Conservation (phyloP, 768 basidiomycete genomes). For the Mycena haematopus region DNA sequence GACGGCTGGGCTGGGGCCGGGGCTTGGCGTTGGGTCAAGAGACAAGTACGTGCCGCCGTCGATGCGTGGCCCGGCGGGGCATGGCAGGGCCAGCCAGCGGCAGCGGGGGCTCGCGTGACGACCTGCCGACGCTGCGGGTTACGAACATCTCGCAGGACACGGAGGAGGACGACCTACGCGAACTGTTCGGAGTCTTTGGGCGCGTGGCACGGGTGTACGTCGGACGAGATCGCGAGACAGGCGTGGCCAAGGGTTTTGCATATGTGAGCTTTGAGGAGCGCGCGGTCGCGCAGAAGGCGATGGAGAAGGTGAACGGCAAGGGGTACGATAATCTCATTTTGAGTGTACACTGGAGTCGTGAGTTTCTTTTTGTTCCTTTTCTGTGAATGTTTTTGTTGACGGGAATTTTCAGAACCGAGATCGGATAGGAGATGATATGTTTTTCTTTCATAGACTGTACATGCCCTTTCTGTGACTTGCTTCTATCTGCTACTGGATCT, state of each 20-base stretch:
- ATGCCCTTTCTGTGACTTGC: neutral
- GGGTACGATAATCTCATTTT: slow-evolving; percentile 93
- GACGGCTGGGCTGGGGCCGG: slow-evolving; percentile 44
- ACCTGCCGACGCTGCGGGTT: slow-evolving; percentile 94
- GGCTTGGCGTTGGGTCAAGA: slow-evolving; percentile 45
- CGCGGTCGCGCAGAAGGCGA: slow-evolving; percentile 81
- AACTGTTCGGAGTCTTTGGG: slow-evolving; percentile 87
- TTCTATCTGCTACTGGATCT: neutral
- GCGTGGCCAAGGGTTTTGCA: slow-evolving; percentile 94
- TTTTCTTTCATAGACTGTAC: neutral
- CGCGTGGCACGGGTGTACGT: slow-evolving; percentile 91
- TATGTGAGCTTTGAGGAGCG: slow-evolving; percentile 95
- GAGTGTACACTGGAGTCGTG: slow-evolving; percentile 68
- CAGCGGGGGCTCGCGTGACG: slow-evolving; percentile 70
- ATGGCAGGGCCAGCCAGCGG: slow-evolving; percentile 35
- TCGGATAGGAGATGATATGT: slow-evolving; percentile 43
- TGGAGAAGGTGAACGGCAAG: slow-evolving; percentile 89
- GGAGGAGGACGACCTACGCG: slow-evolving; percentile 91
- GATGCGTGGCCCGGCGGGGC: slow-evolving; percentile 7
- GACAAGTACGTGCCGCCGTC: slow-evolving; percentile 32
- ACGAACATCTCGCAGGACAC: slow-evolving; percentile 97
- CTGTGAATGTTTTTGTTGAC: neutral
- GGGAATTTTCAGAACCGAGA: slow-evolving; percentile 45
- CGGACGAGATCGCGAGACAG: slow-evolving; percentile 93
- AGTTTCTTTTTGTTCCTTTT: slow-evolving; percentile 37